Evolutionary conservation across 768 basidiomycete species (phyloP), one percentile per base, ranked within the genome.

Genomic region (Russula abietina): DNA sequence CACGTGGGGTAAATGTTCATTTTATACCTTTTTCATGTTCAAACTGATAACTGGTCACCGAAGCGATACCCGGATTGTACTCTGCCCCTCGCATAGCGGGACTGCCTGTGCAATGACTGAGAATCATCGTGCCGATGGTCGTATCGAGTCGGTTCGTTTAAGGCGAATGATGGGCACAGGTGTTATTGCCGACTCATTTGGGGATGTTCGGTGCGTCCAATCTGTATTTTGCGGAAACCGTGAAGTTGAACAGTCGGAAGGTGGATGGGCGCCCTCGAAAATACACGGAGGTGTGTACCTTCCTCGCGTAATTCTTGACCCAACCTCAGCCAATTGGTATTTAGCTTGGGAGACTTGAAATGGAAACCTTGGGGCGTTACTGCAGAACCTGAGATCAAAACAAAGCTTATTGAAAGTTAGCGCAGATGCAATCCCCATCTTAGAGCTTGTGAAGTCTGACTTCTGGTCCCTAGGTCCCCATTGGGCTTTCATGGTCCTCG

Each of bases 241-340:
- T 12, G 24, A 16, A 56, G 33, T 61, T 43, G 16, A 54, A 26
- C 3, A 3, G 17, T 52, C 10, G 17, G 14, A 62, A 91, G 91
- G 54, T 96, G 93, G 92, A 96, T 97, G 90, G 96, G 95, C 16
- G 91, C 87, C 4, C 77, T 98, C 38, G 90, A 87, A 33, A 98
- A 98, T 67, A 98, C 96, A 2, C 77, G 96, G 75, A 87, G 91
- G 88, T 91, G 69, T 69, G 83, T 70, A 32, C 39, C 1, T n/a
- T 65, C 57, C 19, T 62, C 65, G 30, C 30, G 32, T 30, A 46
- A 6, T 41, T 52, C 50, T 69, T 57, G 5, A 64, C 41, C 19
- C 4, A 11, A 55, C 3, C 41, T 36, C 45, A 45, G 52, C 52
- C 48, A 28, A 59, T 41, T 11, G 39, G 38, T 12, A 26, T 24